These are phyloP conservation scores for Citrus inodora DNA, from an alignment of 345 rosid species.

Conservation along the genomic window DNA sequence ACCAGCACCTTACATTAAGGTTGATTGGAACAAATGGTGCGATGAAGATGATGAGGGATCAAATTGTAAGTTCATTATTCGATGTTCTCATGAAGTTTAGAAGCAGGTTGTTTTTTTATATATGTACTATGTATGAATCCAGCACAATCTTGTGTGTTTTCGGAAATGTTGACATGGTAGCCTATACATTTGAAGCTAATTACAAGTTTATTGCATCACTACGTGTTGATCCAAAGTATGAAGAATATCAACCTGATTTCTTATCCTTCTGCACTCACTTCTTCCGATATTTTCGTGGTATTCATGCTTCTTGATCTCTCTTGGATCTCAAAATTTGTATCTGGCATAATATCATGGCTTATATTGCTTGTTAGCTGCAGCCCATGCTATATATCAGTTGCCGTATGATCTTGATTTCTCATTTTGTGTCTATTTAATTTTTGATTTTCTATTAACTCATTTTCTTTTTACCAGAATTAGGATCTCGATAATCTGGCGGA, in stretches of 20 bases:
- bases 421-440: neutral
- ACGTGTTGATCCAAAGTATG: neutral
- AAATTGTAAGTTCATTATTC: constrained; percentile 45
- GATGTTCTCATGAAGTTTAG: neutral
- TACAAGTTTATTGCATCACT: neutral
- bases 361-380: neutral
- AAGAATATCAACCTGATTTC: neutral
- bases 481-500: neutral
- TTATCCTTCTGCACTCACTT: neutral
- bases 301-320: neutral
- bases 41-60: constrained; percentile 85
- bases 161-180: neutral
- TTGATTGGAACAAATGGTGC: constrained; percentile 99
- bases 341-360: neutral
- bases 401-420: neutral
- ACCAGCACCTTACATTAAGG: constrained; percentile 98
- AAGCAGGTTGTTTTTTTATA: neutral
- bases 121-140: neutral
- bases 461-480: neutral
- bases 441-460: neutral
- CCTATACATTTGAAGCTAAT: neutral
- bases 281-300: neutral
- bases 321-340: neutral
- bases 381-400: neutral
- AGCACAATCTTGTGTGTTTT: neutral